A percentile compares a stretch with the other conserved stretches of the same genome.
Conservation (phyloP, 2,329 filamentous ascomycete genomes). For the Colletotrichum navitas region DNA sequence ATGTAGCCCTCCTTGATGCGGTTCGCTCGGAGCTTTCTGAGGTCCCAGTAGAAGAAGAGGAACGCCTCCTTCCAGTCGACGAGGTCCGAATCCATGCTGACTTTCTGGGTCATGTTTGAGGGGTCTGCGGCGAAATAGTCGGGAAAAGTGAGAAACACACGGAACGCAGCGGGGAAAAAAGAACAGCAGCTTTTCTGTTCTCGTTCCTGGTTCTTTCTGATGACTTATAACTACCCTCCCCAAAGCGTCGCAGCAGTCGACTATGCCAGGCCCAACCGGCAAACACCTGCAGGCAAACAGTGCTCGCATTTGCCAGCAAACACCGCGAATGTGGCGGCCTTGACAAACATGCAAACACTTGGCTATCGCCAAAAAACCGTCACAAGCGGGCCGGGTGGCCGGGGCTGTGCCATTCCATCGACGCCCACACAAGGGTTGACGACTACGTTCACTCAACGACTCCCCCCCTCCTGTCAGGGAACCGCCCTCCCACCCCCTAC, state of each 20-base stretch:
- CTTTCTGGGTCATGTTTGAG: slow-evolving; percentile 5
- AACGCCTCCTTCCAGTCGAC: slow-evolving; percentile 33
- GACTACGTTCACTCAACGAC: too few species aligned
- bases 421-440: background rate
- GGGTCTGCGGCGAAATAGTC: background rate
- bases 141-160: background rate
- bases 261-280: background rate
- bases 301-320: background rate
- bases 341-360: slow-evolving; percentile 11
- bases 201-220: background rate
- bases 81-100: background rate
- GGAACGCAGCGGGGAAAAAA: background rate
- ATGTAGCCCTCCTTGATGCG: background rate
- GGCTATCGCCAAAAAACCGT: background rate
- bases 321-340: background rate
- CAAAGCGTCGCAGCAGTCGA: background rate
- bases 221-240: background rate
- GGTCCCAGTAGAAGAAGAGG: slow-evolving; percentile 34
- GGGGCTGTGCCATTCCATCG: background rate
- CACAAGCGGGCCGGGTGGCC: too few species aligned
- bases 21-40: background rate
- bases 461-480: background rate
- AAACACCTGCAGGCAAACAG: background rate
- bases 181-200: background rate
- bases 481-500: background rate